Conservation (phyloP, 495 filamentous ascomycete genomes). For the Penicillium simplicissimum region DNA sequence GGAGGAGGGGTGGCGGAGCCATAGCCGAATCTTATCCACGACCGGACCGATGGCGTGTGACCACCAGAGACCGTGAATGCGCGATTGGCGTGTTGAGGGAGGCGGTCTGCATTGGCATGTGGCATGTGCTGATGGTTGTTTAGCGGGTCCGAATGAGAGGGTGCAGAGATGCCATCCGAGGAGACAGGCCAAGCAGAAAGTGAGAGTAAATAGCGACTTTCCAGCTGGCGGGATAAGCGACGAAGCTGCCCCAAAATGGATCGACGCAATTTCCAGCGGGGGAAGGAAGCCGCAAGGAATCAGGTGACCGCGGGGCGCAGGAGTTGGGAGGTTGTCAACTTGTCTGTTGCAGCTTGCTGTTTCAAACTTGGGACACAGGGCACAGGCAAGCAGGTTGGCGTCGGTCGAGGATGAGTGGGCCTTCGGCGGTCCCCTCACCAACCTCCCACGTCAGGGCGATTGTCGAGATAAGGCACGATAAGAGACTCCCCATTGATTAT, state of each 20-base stretch:
- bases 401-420: not conserved
- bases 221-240: slow-evolving; percentile 6
- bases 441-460: slow-evolving; percentile 1
- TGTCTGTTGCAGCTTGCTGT: not conserved
- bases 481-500: not conserved
- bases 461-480: not conserved
- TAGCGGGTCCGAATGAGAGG: slow-evolving; percentile 24
- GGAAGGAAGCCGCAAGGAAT: slow-evolving; percentile 6
- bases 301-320: slow-evolving; percentile 24
- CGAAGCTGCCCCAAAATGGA: slow-evolving; percentile 15
- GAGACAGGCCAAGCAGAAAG: not conserved
- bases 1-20: slow-evolving; percentile 48
- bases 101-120: slow-evolving; percentile 48
- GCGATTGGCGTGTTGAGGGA: slow-evolving; percentile 35
- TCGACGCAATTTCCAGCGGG: not conserved
- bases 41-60: slow-evolving; percentile 39
- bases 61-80: slow-evolving; percentile 46
- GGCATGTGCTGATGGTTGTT: slow-evolving; percentile 29
- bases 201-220: not conserved
- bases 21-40: slow-evolving; percentile 43
- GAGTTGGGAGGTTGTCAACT: not conserved
- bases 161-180: slow-evolving; percentile 12
- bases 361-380: not conserved
- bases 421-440: not conserved
- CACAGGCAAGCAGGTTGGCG: not conserved